Evolutionary conservation across 2,329 filamentous ascomycete species (phyloP).

Genomic region (Xylariales sp.): DNA sequence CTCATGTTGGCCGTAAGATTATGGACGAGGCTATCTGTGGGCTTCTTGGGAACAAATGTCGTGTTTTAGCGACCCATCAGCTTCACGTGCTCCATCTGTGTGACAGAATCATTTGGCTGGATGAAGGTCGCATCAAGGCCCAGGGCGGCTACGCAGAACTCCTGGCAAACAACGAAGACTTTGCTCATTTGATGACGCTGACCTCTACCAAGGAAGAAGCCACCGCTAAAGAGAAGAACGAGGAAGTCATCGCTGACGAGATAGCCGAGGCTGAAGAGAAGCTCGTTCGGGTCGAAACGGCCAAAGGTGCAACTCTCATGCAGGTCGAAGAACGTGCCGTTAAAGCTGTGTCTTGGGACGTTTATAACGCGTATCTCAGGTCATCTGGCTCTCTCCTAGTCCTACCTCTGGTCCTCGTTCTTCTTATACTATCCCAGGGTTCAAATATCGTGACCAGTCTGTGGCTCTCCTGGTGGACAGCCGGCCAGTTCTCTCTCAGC

Average conservation of each 20-base stretch:
- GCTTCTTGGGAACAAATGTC: too few relatives aligned
- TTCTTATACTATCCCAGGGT: conserved; percentile 71
- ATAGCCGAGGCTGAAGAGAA: conserved; percentile 38
- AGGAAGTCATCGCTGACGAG: conserved; percentile 41
- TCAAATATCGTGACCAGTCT: conserved; percentile 83
- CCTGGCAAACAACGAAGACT: too few relatives aligned
- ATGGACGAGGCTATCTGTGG: too few relatives aligned
- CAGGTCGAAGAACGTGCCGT: conserved; percentile 64
- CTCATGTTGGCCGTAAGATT: conserved; percentile 74
- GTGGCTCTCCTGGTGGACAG: conserved; percentile 95
- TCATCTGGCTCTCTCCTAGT: conserved; percentile 70
- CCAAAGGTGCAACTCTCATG: conserved; percentile 63
- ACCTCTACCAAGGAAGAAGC: conserved; percentile 74
- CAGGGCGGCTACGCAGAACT: too few relatives aligned
- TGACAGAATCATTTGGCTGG: conserved; percentile 62
- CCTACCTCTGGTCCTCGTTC: conserved; percentile 56
- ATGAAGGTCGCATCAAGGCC: conserved; percentile 80
- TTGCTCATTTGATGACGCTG: too few relatives aligned
- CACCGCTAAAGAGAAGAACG: conserved; percentile 62
- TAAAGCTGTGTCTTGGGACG: conserved; percentile 71
- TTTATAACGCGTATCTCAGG: conserved; percentile 73
- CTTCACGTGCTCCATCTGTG: conserved; percentile 89
- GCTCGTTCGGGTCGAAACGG: conserved; percentile 54
- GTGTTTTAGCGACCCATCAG: conserved; percentile 67
- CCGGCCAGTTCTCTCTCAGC: conserved; percentile 70